Evolutionary conservation across 192 early-diverging fungal genomes (phyloP).

Genomic region (Hyaloraphidium curvatum): DNA sequence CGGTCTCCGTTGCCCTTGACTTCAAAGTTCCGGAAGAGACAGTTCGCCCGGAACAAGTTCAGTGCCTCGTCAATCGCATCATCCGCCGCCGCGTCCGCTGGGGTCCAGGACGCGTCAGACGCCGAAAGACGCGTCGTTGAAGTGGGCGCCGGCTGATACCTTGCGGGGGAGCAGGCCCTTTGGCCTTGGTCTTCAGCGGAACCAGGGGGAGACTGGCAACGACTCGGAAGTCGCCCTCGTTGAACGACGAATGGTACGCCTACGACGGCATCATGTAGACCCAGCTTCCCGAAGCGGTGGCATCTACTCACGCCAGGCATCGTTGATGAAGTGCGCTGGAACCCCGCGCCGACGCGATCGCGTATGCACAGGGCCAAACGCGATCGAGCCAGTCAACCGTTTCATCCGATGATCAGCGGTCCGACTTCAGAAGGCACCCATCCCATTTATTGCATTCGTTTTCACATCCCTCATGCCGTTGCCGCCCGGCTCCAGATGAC

Average conservation of each 20-base stretch:
- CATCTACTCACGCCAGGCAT: neutral
- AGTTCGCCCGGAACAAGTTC: conserved; percentile 86
- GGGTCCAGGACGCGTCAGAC: neutral
- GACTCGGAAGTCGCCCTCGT: conserved; percentile 31
- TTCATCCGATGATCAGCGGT: neutral
- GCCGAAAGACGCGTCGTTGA: neutral
- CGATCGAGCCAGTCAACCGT: neutral
- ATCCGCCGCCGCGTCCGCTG: conserved; percentile 34
- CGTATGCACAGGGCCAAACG: too few species aligned
- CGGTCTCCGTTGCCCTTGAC: conserved; percentile 87
- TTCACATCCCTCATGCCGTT: too few species aligned
- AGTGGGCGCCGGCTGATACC: conserved; percentile 17
- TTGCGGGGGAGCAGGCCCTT: conserved; percentile 54
- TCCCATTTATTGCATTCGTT: too few species aligned
- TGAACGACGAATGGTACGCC: conserved; percentile 82
- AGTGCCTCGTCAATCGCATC: conserved; percentile 94
- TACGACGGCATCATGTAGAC: neutral
- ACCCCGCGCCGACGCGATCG: too few species aligned
- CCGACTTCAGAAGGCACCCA: neutral
- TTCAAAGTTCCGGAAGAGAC: conserved; percentile 98
- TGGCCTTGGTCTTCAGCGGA: conserved; percentile 72
- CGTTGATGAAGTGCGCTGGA: neutral
- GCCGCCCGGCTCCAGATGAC: too few species aligned
- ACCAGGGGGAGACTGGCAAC: conserved; percentile 75
- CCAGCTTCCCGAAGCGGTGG: neutral